Evolutionary conservation across 257 asterid genomes (phyloP), one percentile per base, ranked within the genome.

Genomic region (Solanum commersonii): DNA sequence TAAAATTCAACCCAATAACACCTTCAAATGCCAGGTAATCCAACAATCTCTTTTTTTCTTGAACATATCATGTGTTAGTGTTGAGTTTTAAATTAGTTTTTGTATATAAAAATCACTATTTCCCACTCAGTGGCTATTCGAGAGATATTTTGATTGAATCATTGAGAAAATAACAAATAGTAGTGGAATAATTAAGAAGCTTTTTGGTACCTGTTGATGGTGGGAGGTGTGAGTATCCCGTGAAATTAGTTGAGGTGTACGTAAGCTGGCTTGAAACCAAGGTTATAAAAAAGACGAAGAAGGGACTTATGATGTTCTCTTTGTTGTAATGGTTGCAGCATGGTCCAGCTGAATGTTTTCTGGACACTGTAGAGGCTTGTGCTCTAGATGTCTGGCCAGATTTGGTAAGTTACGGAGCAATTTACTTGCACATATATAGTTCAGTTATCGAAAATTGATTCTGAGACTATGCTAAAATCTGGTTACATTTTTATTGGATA

Each of bases 351-450:
- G 99, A 97, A 84, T 97, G 99, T 91, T 81, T 95, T 59, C 88
- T 96, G 93, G 95, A 97, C 93, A 89, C 93, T 72, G 93, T 97
- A 81, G 99, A 97, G 93, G 94, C 98, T 33, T 97, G 99, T 90
- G 98, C 99, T 10, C 94, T 97, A 70, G 94, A 94, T 93, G 87
- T 81, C 89, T 97, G 98, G 99, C 99, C 99, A 63, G 92, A 94
- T 88, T 89, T 95, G 98, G 99, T 97, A 72, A 93, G 98, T 90
- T 16, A n/a, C 46, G 5, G 83, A 5, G 22, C 5, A 6, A 38
- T 76, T 37, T 22, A 23, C 15, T 23, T 8, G 4, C n/a, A 5
- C 63, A 25, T 33, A 33, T 33, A 33, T 42, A 78, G n/a, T 40
- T 77, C 4, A 42, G 63, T 25, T 40, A 4, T 78, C 5, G 20